Percentiles rank a stretch among this genome's conserved stretches.
Evolutionary conservation across 176 grass and related monocot genomes (phyloP).

Genomic region (Poa annua): DNA sequence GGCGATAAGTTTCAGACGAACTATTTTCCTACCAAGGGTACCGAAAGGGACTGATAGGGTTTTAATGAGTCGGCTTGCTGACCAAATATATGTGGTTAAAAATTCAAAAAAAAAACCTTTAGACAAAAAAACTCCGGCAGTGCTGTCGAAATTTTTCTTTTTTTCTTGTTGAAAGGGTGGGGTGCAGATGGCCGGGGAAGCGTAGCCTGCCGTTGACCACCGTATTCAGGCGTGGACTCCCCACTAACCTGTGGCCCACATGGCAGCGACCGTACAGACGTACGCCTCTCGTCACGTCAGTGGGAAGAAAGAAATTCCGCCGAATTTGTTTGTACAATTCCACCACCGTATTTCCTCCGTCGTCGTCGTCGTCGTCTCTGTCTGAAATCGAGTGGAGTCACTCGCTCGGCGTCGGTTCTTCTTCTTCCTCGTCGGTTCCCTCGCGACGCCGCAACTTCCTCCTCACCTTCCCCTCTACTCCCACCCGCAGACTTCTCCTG

Average conservation of each 20-base stretch:
- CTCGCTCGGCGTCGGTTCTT: slow-evolving; percentile 1
- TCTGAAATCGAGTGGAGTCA: slow-evolving; percentile 15
- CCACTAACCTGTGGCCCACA: not conserved
- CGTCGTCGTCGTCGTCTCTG: not conserved
- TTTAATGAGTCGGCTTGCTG: no score
- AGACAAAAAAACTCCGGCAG: no score
- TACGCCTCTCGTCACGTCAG: not conserved
- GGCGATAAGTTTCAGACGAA: no score
- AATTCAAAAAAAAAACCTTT: no score
- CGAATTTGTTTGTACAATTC: not conserved
- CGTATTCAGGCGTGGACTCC: no score
- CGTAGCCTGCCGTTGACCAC: no score
- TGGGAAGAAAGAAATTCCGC: not conserved
- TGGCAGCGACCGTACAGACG: not conserved
- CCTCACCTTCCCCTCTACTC: not conserved
- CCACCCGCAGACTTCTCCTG: not conserved
- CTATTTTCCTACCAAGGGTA: no score
- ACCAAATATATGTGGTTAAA: no score
- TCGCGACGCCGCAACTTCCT: not conserved
- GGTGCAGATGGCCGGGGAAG: no score
- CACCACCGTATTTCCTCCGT: not conserved
- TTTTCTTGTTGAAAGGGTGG: no score
- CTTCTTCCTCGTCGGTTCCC: not conserved
- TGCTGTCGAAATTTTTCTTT: no score
- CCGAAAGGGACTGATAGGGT: no score